Conservation (phyloP, 768 basidiomycete species). For the Sporobolomyces roseus region DNA sequence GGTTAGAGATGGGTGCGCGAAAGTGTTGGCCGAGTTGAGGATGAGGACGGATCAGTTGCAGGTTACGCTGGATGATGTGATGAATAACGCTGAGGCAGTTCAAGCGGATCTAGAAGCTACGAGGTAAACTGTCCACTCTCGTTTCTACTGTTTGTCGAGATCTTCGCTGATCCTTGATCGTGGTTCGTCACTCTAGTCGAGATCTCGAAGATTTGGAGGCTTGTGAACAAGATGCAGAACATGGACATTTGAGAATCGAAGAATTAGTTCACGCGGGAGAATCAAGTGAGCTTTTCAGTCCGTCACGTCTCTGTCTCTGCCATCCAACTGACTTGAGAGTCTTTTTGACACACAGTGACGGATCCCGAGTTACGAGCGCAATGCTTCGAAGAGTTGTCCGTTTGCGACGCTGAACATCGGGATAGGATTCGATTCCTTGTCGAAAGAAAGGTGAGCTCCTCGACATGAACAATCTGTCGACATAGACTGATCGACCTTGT, state of each 20-base stretch:
- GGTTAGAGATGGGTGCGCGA: slow-evolving; percentile 41
- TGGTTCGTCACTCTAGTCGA: neutral
- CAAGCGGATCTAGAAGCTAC: slow-evolving; percentile 38
- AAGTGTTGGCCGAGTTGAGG: slow-evolving; percentile 37
- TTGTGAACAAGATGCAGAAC: slow-evolving; percentile 42
- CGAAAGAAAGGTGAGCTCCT: slow-evolving; percentile 38
- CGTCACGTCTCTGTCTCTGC: neutral
- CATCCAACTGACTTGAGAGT: no score
- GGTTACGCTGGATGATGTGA: slow-evolving; percentile 28
- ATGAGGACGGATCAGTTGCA: slow-evolving; percentile 24
- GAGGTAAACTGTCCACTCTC: slow-evolving; percentile 5
- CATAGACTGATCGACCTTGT: neutral
- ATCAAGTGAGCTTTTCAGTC: neutral
- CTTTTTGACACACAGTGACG: slow-evolving; percentile 5
- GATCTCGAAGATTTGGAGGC: slow-evolving; percentile 43
- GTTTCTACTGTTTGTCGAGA: neutral
- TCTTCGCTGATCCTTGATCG: neutral
- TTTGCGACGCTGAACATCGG: slow-evolving; percentile 39
- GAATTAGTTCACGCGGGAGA: slow-evolving; percentile 34
- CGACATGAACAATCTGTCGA: neutral
- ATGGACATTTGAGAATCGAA: slow-evolving; percentile 30
- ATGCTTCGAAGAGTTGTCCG: slow-evolving; percentile 37
- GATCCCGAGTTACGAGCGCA: slow-evolving; percentile 26
- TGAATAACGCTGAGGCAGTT: slow-evolving; percentile 28
- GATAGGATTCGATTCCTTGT: slow-evolving; percentile 44